These are phyloP conservation scores for Chamaecyparis obtusa DNA, from an alignment of 75 land plant species.

Conservation along the genomic window DNA sequence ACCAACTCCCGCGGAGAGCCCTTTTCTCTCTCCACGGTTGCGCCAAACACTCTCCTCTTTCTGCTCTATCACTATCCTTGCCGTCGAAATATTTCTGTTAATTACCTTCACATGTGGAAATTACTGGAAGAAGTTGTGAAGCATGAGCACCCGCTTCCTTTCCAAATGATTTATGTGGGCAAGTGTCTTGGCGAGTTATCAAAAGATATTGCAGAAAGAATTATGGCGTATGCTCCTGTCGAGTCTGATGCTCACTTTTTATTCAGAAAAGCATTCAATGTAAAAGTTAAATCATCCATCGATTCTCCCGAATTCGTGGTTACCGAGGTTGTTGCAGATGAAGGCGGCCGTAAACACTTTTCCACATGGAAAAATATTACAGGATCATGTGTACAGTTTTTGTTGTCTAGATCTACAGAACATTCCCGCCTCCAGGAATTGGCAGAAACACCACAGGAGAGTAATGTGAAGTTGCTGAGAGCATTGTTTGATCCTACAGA, in stretches of 20 bases:
- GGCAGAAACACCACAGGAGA: not conserved
- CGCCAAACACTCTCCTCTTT: no score
- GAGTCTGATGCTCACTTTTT: not conserved
- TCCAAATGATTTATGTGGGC: not conserved
- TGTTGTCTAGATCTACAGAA: not conserved
- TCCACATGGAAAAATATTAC: not conserved
- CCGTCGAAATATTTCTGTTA: not conserved
- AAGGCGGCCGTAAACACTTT: not conserved
- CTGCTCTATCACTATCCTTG: not conserved
- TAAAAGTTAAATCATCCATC: no score
- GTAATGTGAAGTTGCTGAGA: not conserved
- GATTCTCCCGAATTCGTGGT: not conserved
- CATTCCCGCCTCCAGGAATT: not conserved
- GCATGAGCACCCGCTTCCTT: no score
- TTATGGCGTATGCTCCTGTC: not conserved
- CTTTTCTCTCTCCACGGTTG: no score
- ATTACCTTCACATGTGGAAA: no score
- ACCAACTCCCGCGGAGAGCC: no score
- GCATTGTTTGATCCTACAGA: not conserved
- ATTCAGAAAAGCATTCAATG: no score
- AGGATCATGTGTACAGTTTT: not conserved
- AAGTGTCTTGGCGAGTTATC: not conserved
- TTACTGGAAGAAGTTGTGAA: no score
- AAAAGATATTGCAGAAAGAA: not conserved
- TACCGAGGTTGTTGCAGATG: not conserved